Evolutionary conservation across 2,329 filamentous ascomycete species (phyloP).

Genomic region (Lithohypha guttulata): DNA sequence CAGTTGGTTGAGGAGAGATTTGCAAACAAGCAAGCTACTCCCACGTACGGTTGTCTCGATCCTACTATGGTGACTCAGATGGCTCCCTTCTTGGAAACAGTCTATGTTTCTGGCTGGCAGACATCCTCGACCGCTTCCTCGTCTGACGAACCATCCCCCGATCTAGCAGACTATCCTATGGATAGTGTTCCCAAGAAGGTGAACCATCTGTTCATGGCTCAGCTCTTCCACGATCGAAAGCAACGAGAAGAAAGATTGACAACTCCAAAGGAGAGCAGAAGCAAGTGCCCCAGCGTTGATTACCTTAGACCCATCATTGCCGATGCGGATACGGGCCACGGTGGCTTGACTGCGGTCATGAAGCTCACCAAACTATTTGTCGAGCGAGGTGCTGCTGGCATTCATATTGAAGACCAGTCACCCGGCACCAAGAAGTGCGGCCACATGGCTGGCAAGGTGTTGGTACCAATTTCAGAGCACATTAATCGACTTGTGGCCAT

Average conservation of each 20-base stretch:
- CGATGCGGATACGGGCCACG: slow-evolving; percentile 94
- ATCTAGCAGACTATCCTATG: slow-evolving; percentile 95
- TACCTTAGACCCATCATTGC: slow-evolving; percentile 93
- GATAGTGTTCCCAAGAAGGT: slow-evolving; percentile 99
- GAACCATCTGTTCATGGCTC: slow-evolving; percentile 91
- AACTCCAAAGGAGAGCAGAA: slow-evolving; percentile 60
- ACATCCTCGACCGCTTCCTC: slow-evolving; percentile 92
- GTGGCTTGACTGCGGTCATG: slow-evolving; percentile 96
- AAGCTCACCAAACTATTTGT: slow-evolving; percentile 97
- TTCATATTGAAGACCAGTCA: slow-evolving; percentile 97
- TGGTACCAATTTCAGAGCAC: slow-evolving; percentile 94
- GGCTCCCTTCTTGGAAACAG: slow-evolving; percentile 96
- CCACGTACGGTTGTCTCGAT: slow-evolving; percentile 93
- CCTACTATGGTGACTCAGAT: slow-evolving; percentile 99
- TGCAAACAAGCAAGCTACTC: slow-evolving; percentile 72
- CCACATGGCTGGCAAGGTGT: slow-evolving; percentile 97
- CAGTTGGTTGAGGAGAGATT: slow-evolving; percentile 76
- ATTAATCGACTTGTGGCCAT: slow-evolving; percentile 97
- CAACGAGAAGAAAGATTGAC: slow-evolving; percentile 89
- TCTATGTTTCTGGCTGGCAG: slow-evolving; percentile 99
- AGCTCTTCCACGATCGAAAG: slow-evolving; percentile 98
- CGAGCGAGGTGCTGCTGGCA: slow-evolving; percentile 91
- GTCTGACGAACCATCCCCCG: slow-evolving; percentile 90
- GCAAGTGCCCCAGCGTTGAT: slow-evolving; percentile 68
- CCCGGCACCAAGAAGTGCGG: slow-evolving; percentile 99